Conservation (phyloP, 176 grass and related monocot genomes). For the Stipa capillata region DNA sequence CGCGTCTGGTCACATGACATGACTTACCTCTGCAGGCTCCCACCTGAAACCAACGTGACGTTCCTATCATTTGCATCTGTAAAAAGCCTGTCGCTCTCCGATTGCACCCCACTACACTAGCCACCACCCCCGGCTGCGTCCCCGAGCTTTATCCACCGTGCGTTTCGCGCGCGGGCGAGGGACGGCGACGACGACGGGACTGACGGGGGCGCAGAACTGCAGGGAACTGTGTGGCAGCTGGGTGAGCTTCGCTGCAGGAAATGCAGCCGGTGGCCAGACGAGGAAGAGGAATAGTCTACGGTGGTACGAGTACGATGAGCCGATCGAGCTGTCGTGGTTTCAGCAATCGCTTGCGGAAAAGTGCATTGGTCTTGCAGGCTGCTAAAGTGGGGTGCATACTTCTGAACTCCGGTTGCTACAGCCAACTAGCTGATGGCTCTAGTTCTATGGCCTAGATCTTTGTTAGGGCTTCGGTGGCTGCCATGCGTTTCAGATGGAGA, state of each 20-base stretch:
- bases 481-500: background rate
- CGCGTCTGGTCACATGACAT: background rate
- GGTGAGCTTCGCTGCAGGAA: background rate
- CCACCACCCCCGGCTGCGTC: background rate
- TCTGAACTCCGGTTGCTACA: background rate
- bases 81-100: conserved; percentile 20
- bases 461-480: background rate
- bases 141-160: background rate
- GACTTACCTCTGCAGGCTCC: background rate
- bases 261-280: background rate
- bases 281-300: background rate
- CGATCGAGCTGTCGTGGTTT: conserved; percentile 7
- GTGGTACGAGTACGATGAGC: background rate
- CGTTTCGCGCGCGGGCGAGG: background rate
- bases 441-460: conserved; percentile 1
- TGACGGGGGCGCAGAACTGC: too few relatives aligned
- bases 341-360: background rate
- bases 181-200: background rate
- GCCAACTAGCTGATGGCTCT: background rate
- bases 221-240: too few relatives aligned
- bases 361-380: too few relatives aligned
- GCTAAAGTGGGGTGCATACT: background rate
- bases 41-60: conserved; percentile 10
- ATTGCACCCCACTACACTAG: conserved; percentile 14
- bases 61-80: conserved; percentile 26